phyloP scores from a whole-genome alignment of 495 filamentous ascomycete species.

The Darksidea phi region DNA sequence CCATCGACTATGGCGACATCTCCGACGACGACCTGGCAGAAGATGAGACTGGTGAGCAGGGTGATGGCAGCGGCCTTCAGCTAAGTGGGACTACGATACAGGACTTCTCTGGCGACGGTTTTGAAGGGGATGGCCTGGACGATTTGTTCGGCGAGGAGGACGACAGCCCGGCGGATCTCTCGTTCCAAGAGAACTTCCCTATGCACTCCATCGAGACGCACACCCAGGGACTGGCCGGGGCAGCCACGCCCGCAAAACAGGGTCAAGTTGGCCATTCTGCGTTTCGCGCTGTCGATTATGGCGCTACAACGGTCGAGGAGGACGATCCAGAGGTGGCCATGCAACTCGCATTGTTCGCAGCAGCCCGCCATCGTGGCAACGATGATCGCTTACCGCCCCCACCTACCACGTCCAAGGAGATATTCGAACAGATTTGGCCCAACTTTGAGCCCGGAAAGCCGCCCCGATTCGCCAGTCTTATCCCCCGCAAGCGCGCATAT shows the following conservation, averaged over 20 bases:
- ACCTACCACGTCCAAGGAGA: constrained; percentile 63
- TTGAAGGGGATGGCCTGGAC: constrained; percentile 34
- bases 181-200: constrained; percentile 5
- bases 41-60: constrained; percentile 53
- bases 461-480: constrained; percentile 67
- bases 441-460: constrained; percentile 63
- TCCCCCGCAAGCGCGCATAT: constrained; percentile 70
- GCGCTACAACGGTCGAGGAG: constrained; percentile 41
- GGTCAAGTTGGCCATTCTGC: constrained; percentile 32
- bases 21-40: constrained; percentile 69
- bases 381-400: constrained; percentile 49
- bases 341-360: constrained; percentile 34
- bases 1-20: constrained; percentile 85
- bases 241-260: neutral
- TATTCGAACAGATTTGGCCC: constrained; percentile 68
- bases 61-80: constrained; percentile 14
- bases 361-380: neutral
- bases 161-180: too few species aligned
- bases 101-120: constrained; percentile 11
- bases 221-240: neutral
- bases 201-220: constrained; percentile 5
- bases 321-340: constrained; percentile 33
- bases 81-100: constrained; percentile 40
- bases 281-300: constrained; percentile 38
- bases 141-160: constrained; percentile 51